Evolutionary conservation across 257 asterid species (phyloP), one percentile per base, ranked within the genome.

Genomic region (Agastache rugosa): DNA sequence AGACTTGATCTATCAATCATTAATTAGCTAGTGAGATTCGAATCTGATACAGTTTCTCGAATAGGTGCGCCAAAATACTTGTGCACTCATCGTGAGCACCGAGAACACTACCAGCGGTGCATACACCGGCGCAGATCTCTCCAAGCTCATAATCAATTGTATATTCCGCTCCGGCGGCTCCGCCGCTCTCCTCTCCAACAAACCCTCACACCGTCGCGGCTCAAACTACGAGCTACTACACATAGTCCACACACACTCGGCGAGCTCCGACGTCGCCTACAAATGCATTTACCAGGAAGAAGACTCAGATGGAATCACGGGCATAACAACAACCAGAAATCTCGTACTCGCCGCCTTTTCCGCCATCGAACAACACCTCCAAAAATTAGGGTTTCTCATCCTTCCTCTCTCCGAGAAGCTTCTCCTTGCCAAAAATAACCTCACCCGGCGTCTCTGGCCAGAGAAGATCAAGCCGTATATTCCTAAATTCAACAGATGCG

Each of bases 341-440:
- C 81, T 77, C 58, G 1, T 77, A 5, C 17, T 45, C 55, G 63
- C 69, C 2, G 81, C 74, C 3, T 31, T 37, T 22, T 61, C 44
- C 17, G 7, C 74, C 17, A 29, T 77, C 56, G 48, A 71, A 11
- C 77, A 63, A n/a, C 44, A 77, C 69, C 73, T 77, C 34, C 5
- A 11, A 17, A 72, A 75, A 0, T 50, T 89, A n/a, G 88, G 88
- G 0, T 76, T 79, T 0, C 73, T 81, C 20, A 87, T 89, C 15
- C 74, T 89, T n/a, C 95, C 95, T 0, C 69, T 89, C 8, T 79
- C 85, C 3, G 92, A 89, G 74, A 83, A 79, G 60, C 73, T 89
- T 23, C 78, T 72, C 78, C 74, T 85, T 19, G 72, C 83, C 72
- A 82, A 74, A 11, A 54, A 19, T 31, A 14, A 2, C 39, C 10